These are phyloP conservation scores for Aristolochia contorta DNA, from an alignment of 164 flowering plant species.

Conservation along the genomic window DNA sequence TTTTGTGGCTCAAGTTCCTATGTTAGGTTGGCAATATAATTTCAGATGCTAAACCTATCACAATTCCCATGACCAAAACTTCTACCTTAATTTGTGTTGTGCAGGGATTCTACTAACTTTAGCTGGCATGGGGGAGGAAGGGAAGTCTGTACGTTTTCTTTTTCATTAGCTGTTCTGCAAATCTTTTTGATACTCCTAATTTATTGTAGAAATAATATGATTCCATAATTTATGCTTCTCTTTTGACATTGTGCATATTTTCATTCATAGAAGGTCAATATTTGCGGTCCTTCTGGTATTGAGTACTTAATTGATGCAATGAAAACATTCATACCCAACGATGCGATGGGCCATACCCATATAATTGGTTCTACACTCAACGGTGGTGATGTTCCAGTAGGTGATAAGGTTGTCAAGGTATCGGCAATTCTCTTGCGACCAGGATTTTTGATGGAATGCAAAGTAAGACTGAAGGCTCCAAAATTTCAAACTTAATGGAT, in stretches of 20 bases:
- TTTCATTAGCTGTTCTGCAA: not conserved
- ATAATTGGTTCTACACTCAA: slow-evolving; percentile 56
- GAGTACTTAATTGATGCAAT: slow-evolving; percentile 78
- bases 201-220: no score
- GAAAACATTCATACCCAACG: slow-evolving; percentile 77
- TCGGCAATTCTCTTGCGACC: slow-evolving; percentile 74
- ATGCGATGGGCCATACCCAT: slow-evolving; percentile 82
- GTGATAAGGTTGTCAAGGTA: slow-evolving; percentile 79
- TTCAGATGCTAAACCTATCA: not conserved
- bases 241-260: slow-evolving; percentile 1
- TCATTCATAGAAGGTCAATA: slow-evolving; percentile 52
- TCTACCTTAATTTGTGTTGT: not conserved
- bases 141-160: slow-evolving; percentile 69
- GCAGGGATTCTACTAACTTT: slow-evolving; percentile 87
- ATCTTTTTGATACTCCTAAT: not conserved
- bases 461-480: slow-evolving; percentile 3
- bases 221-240: not conserved
- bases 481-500: not conserved
- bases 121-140: slow-evolving; percentile 94
- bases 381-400: slow-evolving; percentile 43
- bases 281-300: slow-evolving; percentile 96
- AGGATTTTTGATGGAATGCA: slow-evolving; percentile 9
- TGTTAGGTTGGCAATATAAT: not conserved
- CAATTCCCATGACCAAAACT: no score
- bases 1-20: not conserved